Conservation (phyloP, 345 rosid species). For the Mercurialis annua region DNA sequence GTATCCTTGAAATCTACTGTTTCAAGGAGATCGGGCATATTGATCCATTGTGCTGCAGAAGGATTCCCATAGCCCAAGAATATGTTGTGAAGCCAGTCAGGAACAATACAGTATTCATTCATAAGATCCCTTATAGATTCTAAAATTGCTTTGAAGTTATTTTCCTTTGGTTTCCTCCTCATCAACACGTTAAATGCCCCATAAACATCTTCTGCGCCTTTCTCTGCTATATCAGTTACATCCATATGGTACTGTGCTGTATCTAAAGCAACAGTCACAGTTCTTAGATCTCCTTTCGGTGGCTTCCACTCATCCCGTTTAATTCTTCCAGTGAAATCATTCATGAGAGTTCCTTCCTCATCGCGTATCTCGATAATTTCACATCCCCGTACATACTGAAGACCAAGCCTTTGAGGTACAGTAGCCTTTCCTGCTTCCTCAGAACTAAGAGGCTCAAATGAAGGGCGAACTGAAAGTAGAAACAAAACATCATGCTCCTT, state of each 20-base stretch:
- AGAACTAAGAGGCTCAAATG: constrained; percentile 89
- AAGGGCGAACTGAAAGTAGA: constrained; percentile 82
- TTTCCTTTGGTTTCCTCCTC: constrained; percentile 99
- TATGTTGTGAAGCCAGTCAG: constrained; percentile 93
- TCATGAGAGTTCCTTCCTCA: constrained; percentile 93
- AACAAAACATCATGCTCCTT: constrained; percentile 99
- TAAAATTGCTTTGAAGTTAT: constrained; percentile 95
- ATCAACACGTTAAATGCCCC: constrained; percentile 82
- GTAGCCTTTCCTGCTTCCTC: constrained; percentile 91
- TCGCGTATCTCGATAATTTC: constrained; percentile 87
- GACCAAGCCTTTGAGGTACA: constrained; percentile 91
- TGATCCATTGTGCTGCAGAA: constrained; percentile 98
- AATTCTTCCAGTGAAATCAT: constrained; percentile 91
- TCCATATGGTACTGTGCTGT: constrained; percentile 98
- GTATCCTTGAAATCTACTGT: constrained; percentile 94
- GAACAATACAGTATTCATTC: constrained; percentile 98
- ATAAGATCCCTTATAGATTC: constrained; percentile 99
- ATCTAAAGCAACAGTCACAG: constrained; percentile 88
- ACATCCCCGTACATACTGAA: constrained; percentile 93
- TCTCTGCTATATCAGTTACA: constrained; percentile 84
- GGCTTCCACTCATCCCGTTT: constrained; percentile 99
- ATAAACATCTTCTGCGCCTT: constrained; percentile 90
- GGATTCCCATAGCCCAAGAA: constrained; percentile 99
- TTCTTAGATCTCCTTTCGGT: constrained; percentile 95
- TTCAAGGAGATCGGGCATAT: constrained; percentile 92